These are phyloP conservation scores for Penicillium sp. DNA, from an alignment of 2,329 filamentous ascomycete genomes.

Conservation along the genomic window DNA sequence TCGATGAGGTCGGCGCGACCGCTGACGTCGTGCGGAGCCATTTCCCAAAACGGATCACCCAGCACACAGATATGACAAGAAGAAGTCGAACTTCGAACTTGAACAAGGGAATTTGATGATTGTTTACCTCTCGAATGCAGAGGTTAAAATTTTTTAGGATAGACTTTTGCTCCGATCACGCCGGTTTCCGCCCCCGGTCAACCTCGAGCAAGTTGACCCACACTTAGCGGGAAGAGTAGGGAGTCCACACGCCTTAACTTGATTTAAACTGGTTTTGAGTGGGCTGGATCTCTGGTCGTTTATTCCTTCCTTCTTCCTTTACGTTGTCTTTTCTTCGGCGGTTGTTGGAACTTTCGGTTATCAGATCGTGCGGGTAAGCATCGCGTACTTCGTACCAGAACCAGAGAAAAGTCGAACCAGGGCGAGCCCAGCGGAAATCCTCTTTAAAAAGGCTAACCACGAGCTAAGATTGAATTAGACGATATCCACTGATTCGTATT, in stretches of 20 bases:
- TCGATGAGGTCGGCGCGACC: conserved; percentile 24
- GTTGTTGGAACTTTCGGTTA: background rate
- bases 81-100: background rate
- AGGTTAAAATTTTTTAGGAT: conserved; percentile 13
- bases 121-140: background rate
- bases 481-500: background rate
- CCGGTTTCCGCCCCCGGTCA: conserved; percentile 13
- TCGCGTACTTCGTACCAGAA: background rate
- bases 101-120: background rate
- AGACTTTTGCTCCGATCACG: conserved; percentile 10
- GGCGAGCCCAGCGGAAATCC: background rate
- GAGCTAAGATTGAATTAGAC: background rate
- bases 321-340: background rate
- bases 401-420: background rate
- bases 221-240: conserved; percentile 17
- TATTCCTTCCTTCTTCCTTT: background rate
- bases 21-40: conserved; percentile 23
- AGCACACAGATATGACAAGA: background rate
- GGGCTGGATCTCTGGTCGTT: background rate
- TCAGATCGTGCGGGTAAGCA: background rate
- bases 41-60: conserved; percentile 5
- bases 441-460: background rate
- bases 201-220: conserved; percentile 11
- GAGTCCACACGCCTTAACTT: background rate
- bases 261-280: background rate